Base-by-base conservation (phyloP, 805 yeast species). In the Teunomyces pallodes region DNA sequence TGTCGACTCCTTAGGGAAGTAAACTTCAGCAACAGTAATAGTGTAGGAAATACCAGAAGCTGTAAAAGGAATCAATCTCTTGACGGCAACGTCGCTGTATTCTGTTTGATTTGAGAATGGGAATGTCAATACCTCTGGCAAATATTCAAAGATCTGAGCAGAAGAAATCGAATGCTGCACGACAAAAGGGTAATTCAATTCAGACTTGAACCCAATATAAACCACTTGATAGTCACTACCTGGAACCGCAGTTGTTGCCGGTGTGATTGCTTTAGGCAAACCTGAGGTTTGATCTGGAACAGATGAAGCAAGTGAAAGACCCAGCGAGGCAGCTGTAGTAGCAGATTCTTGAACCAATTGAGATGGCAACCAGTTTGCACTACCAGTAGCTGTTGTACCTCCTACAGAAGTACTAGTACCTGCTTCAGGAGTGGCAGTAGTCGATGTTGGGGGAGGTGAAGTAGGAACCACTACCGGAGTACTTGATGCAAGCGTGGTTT, bases 21-120 rank as follows among this genome's bases (percentile, higher is more conserved):
- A 90, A 47, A 89, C 86, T 63, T 86, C 86, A 5, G 97, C 98
- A 51, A 91, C 87, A 0, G 97, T 87, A 47, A 88, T 88, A 51
- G 90, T 79, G 65, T 89, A 92, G 40, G 66, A 54, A 47, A 71
- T 59, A 28, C 70, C 75, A 10, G 54, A 48, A 2, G 88, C 78
- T 13, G 83, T 76, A 61, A 83, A 87, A 33, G 98, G 98, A 51
- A 85, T 83, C 57, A 92, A 76, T 63, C 84, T 81, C 49, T 74
- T 70, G 54, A 91, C 89, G 7, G 82, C 64, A 17, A 88, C 79
- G 27, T 71, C 68, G 5, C 78, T 61, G 33, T 55, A 58, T n/a
- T 51, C 49, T 4, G 54, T 44, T 9, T 43, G 32, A 36, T 64
- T 58, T 10, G 69, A 62, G 56, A 89, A 84, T 48, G 96, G 91